Evolutionary conservation across 1,284 basidiomycete genomes (phyloP).

Genomic region (Ceratobasidium sp.): DNA sequence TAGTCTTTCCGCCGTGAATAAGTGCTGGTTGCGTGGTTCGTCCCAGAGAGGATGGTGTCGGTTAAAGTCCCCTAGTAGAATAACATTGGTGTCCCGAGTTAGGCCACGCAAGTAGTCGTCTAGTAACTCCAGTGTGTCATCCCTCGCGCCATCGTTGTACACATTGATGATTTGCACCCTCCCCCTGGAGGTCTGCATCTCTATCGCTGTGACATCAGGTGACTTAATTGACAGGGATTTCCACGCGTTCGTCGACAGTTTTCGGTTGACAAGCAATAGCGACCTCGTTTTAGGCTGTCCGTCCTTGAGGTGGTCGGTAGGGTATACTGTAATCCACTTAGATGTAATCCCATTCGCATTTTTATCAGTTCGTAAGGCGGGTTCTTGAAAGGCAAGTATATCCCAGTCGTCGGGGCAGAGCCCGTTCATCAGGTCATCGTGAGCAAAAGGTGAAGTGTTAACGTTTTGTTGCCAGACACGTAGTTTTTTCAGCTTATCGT

Average conservation of each 20-base stretch:
- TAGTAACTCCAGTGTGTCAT: not conserved
- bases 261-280: not conserved
- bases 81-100: not conserved
- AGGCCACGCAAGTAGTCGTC: not conserved
- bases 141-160: not conserved
- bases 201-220: not conserved
- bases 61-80: conserved; percentile 33
- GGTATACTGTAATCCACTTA: conserved; percentile 10
- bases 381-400: conserved; percentile 24
- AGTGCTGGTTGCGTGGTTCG: conserved; percentile 12
- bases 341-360: not conserved
- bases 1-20: conserved; percentile 7
- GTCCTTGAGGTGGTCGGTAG: not conserved
- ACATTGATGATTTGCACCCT: not conserved
- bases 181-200: not conserved
- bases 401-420: conserved; percentile 8
- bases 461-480: conserved; percentile 22
- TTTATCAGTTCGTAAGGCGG: not conserved
- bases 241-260: conserved; percentile 10
- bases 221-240: not conserved
- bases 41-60: conserved; percentile 37
- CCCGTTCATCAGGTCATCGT: conserved; percentile 1
- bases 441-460: not conserved
- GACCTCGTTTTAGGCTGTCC: not conserved
- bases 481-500: not conserved